Evolutionary conservation across 108 stramenopile genomes (phyloP).

Genomic region (Fragilaria crotonensis): DNA sequence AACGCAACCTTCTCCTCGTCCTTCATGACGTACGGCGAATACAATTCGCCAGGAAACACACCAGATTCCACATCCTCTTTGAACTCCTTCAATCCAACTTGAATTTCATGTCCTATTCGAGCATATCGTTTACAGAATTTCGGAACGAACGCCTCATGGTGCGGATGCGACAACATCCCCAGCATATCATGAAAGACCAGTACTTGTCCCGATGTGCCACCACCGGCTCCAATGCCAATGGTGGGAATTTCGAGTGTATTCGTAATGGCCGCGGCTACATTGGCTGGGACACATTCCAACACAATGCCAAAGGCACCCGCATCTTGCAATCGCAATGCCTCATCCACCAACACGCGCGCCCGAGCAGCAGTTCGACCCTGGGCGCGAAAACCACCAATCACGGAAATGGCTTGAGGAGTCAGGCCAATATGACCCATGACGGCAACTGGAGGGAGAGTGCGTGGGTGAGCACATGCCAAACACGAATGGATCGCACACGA

Average conservation of each 20-base stretch:
- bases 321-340: constrained; percentile 91
- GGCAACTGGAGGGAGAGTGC: constrained; percentile 51
- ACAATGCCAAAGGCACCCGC: constrained; percentile 95
- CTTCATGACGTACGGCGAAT: constrained; percentile 90
- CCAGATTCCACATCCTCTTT: constrained; percentile 90
- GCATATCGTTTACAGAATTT: constrained; percentile 97
- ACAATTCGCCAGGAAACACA: constrained; percentile 82
- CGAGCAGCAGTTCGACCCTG: constrained; percentile 93
- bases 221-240: constrained; percentile 98
- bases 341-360: constrained; percentile 80
- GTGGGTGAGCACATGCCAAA: no score
- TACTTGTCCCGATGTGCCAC: constrained; percentile 85
- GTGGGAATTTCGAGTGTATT: constrained; percentile 94
- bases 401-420: constrained; percentile 94
- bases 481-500: neutral
- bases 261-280: constrained; percentile 88
- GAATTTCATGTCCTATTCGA: constrained; percentile 84
- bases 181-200: constrained; percentile 98
- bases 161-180: constrained; percentile 94
- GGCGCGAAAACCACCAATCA: constrained; percentile 95
- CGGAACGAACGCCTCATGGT: constrained; percentile 95
- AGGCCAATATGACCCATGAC: constrained; percentile 98
- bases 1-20: constrained; percentile 56
- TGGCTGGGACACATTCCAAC: constrained; percentile 93
- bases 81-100: constrained; percentile 79